phyloP scores from a whole-genome alignment of 495 filamentous ascomycete species.

The Hypoxylon subgilvum region DNA sequence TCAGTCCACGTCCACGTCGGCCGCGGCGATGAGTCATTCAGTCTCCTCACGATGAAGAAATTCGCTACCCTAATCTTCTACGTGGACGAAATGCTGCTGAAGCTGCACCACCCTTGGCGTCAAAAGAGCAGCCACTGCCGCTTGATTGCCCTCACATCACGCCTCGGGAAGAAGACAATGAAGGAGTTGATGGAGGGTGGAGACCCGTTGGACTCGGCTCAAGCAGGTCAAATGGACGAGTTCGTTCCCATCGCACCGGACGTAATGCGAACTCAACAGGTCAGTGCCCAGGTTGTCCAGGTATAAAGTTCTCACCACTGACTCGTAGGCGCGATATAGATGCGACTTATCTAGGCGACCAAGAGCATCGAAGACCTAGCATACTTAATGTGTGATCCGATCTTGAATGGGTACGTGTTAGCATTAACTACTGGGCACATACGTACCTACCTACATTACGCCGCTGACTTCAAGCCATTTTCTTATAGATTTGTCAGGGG shows the following conservation, averaged over 20 bases:
- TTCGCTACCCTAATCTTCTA: constrained; percentile 16
- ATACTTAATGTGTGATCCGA: constrained; percentile 3
- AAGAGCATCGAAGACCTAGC: constrained; percentile 16
- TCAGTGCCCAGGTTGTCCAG: not conserved
- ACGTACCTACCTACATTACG: no score
- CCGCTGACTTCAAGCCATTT: not conserved
- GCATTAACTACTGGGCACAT: no score
- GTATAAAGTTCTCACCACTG: not conserved
- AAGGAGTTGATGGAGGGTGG: no score
- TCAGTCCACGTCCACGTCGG: constrained; percentile 35
- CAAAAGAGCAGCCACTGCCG: not conserved
- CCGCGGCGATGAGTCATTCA: constrained; percentile 36
- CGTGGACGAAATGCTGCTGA: constrained; percentile 16
- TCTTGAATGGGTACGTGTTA: not conserved
- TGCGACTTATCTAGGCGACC: constrained; percentile 29
- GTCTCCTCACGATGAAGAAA: constrained; percentile 35
- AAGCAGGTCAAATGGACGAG: not conserved
- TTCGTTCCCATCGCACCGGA: not conserved
- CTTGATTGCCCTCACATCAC: not conserved
- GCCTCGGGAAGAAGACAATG: not conserved
- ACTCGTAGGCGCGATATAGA: not conserved
- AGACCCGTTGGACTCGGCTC: not conserved
- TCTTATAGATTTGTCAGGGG: not conserved
- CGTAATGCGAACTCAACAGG: not conserved
- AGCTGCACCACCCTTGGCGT: constrained; percentile 32